Conservation (phyloP, 179 eudicot species). For the Beta lomatogona region DNA sequence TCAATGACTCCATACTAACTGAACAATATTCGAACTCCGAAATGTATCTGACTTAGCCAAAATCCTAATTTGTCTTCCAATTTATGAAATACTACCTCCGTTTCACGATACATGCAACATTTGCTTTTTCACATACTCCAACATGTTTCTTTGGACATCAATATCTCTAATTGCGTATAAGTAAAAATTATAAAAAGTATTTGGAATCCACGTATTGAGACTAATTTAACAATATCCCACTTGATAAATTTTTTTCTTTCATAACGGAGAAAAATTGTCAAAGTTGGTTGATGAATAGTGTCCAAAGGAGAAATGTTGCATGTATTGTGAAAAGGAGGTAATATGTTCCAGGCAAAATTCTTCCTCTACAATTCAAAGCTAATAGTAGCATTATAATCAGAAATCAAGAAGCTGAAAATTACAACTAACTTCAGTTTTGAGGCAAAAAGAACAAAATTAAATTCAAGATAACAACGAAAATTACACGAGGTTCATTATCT, state of each 20-base stretch:
- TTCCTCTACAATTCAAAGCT: background rate
- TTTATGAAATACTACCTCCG: too few relatives aligned
- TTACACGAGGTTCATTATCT: conserved; percentile 58
- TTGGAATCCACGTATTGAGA: too few relatives aligned
- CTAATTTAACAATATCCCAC: too few relatives aligned
- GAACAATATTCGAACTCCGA: background rate
- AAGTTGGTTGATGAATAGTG: too few relatives aligned
- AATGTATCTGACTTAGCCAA: background rate
- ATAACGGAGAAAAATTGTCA: too few relatives aligned
- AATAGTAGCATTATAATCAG: background rate
- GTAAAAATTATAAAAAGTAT: too few relatives aligned
- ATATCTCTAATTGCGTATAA: background rate
- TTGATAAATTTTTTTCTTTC: too few relatives aligned
- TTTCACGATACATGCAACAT: too few relatives aligned
- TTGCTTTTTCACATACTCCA: too few relatives aligned
- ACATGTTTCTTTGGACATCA: too few relatives aligned
- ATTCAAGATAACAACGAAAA: background rate
- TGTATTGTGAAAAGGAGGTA: too few relatives aligned
- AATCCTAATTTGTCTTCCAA: background rate
- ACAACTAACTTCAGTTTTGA: background rate
- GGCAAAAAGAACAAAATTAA: background rate
- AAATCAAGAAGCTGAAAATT: background rate
- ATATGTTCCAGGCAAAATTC: background rate
- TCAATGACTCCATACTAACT: background rate
- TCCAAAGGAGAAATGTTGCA: too few relatives aligned